Evolutionary conservation across 768 basidiomycete species (phyloP).

Genomic region (Boletus fagicola): DNA sequence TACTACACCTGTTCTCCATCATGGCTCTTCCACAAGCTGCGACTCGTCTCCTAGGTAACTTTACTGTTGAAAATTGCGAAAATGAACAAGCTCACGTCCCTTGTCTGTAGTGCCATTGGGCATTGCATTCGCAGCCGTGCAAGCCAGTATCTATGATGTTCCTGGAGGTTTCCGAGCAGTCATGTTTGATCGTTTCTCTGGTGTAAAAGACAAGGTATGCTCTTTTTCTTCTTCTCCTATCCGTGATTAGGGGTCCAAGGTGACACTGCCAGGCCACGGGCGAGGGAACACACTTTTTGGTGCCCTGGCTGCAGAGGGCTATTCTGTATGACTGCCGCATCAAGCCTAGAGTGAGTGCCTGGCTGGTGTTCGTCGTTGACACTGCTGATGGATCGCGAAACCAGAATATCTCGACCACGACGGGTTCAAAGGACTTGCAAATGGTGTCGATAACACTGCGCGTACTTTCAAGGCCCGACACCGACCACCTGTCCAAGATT

Average conservation of each 20-base stretch:
- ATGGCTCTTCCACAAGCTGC: conserved; percentile 55
- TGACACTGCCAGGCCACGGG: conserved; percentile 61
- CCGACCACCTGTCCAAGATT: conserved; percentile 82
- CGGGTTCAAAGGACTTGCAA: conserved; percentile 97
- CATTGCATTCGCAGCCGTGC: conserved; percentile 40
- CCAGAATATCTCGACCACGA: conserved; percentile 97
- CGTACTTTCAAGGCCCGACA: conserved; percentile 92
- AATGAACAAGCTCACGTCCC: conserved; percentile 10
- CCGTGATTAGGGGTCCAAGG: not conserved
- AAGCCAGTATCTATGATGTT: conserved; percentile 66
- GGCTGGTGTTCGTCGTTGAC: not conserved
- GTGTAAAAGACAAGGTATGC: conserved; percentile 76
- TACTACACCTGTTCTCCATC: conserved; percentile 3
- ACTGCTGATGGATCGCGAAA: not conserved
- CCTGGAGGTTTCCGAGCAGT: conserved; percentile 93
- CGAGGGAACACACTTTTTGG: conserved; percentile 94
- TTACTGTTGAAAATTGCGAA: not conserved
- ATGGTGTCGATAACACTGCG: conserved; percentile 98
- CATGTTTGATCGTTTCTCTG: conserved; percentile 97
- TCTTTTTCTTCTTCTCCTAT: not conserved
- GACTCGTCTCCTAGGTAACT: conserved; percentile 49
- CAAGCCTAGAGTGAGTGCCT: conserved; percentile 77
- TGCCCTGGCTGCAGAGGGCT: conserved; percentile 94
- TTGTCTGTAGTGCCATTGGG: conserved; percentile 36
- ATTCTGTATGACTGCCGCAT: conserved; percentile 98